phyloP scores from a whole-genome alignment of 169 alveolate species.

The Plasmodium ovale region DNA sequence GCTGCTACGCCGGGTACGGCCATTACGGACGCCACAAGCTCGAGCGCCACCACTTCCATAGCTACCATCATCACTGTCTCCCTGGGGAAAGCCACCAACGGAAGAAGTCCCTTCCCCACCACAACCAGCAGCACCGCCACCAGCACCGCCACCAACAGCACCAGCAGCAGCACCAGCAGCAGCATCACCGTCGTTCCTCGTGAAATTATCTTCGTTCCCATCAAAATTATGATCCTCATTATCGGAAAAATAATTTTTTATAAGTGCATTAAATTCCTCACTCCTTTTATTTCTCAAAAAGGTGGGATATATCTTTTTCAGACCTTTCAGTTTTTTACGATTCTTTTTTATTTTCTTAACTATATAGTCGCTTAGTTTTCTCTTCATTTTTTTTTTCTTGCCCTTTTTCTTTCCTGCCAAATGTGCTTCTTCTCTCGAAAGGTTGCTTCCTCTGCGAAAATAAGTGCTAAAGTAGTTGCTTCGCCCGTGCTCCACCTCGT shows the following conservation, averaged over 20 bases:
- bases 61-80: background rate
- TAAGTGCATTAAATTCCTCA: slow-evolving; percentile 35
- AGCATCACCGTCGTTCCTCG: background rate
- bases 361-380: slow-evolving; percentile 65
- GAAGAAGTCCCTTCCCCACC: background rate
- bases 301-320: slow-evolving; percentile 29
- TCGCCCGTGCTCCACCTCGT: background rate
- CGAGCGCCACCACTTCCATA: background rate
- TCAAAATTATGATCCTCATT: background rate
- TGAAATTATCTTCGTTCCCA: background rate
- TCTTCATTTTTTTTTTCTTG: slow-evolving; percentile 19
- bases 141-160: background rate
- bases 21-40: background rate
- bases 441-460: background rate
- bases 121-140: background rate
- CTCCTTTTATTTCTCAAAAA: slow-evolving; percentile 28
- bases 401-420: slow-evolving; percentile 1
- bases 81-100: background rate
- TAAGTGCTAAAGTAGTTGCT: slow-evolving; percentile 14
- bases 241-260: slow-evolving; percentile 22
- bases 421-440: background rate
- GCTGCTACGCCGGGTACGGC: background rate
- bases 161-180: background rate
- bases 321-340: slow-evolving; percentile 37
- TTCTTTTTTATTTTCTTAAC: slow-evolving; percentile 39